phyloP scores from a whole-genome alignment of 2,329 filamentous ascomycete species.

The Endoconidiophora laricicola region DNA sequence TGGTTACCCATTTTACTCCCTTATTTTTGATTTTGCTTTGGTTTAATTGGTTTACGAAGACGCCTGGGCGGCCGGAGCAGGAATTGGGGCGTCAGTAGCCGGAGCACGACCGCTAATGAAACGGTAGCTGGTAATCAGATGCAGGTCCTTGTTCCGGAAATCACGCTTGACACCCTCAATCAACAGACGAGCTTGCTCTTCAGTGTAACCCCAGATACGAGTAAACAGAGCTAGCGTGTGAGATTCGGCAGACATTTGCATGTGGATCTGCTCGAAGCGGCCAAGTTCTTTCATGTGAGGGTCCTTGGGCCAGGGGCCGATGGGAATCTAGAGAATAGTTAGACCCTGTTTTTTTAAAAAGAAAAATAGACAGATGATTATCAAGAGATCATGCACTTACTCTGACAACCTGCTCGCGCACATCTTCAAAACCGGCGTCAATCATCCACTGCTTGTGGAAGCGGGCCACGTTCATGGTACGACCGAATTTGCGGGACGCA shows the following conservation, averaged over 20 bases:
- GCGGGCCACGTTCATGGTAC: slow-evolving; percentile 23
- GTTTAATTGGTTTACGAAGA: no score
- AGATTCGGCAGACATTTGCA: slow-evolving; percentile 28
- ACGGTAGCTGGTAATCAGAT: slow-evolving; percentile 21
- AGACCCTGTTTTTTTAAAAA: no score
- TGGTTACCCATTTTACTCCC: no score
- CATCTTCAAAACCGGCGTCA: slow-evolving; percentile 24
- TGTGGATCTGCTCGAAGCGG: slow-evolving; percentile 22
- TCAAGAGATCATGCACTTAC: slow-evolving; percentile 15
- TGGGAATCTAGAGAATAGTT: slow-evolving; percentile 20
- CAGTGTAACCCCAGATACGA: slow-evolving; percentile 22
- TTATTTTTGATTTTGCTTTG: no score
- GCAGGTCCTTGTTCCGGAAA: slow-evolving; percentile 21
- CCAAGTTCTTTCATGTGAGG: slow-evolving; percentile 22
- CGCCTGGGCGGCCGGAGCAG: slow-evolving; percentile 4
- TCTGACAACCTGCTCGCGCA: slow-evolving; percentile 18
- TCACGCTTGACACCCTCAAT: slow-evolving; percentile 26
- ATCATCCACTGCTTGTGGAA: slow-evolving; percentile 24
- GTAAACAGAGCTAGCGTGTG: slow-evolving; percentile 26
- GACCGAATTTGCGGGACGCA: slow-evolving; percentile 23
- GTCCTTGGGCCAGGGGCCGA: slow-evolving; percentile 24
- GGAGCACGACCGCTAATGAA: slow-evolving; percentile 19
- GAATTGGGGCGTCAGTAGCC: neutral
- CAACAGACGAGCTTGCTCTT: slow-evolving; percentile 26
- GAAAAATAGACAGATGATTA: neutral